Conservation (phyloP, 352 stramenopile genomes). For the Globisporangium paddicum region DNA sequence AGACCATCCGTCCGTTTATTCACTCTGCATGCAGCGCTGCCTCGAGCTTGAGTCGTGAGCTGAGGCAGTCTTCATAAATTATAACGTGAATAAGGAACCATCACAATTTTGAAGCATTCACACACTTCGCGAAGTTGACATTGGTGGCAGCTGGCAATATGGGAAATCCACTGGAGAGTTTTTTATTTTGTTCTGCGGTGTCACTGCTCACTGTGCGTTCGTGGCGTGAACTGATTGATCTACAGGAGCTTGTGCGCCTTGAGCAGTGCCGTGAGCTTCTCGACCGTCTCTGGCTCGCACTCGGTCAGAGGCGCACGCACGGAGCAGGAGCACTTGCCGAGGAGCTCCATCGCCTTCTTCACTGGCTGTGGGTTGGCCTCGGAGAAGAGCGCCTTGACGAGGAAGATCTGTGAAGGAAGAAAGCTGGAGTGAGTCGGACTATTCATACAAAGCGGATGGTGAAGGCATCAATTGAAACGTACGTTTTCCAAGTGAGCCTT, state of each 20-base stretch:
- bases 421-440: not conserved
- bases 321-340: conserved; percentile 79
- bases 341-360: conserved; percentile 87
- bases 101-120: conserved; percentile 5
- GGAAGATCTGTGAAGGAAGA: conserved; percentile 61
- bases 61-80: conserved; percentile 12
- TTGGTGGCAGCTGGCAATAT: not conserved
- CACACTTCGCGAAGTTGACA: not conserved
- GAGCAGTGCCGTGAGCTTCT: conserved; percentile 55
- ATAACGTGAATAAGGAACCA: conserved; percentile 10
- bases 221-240: too few relatives aligned
- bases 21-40: not conserved
- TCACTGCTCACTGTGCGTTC: not conserved
- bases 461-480: conserved; percentile 11
- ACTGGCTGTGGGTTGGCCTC: conserved; percentile 91
- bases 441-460: not conserved
- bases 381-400: conserved; percentile 90
- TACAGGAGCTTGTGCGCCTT: conserved; percentile 78
- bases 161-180: conserved; percentile 11
- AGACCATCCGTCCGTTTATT: not conserved
- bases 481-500: conserved; percentile 86
- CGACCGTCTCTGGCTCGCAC: conserved; percentile 62
- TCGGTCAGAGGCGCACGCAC: conserved; percentile 74
- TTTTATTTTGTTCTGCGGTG: conserved; percentile 5
- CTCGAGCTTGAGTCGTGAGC: not conserved